Evolutionary conservation across 495 filamentous ascomycete genomes (phyloP), one percentile per base, ranked within the genome.

Genomic region (Lichina pygmaea): DNA sequence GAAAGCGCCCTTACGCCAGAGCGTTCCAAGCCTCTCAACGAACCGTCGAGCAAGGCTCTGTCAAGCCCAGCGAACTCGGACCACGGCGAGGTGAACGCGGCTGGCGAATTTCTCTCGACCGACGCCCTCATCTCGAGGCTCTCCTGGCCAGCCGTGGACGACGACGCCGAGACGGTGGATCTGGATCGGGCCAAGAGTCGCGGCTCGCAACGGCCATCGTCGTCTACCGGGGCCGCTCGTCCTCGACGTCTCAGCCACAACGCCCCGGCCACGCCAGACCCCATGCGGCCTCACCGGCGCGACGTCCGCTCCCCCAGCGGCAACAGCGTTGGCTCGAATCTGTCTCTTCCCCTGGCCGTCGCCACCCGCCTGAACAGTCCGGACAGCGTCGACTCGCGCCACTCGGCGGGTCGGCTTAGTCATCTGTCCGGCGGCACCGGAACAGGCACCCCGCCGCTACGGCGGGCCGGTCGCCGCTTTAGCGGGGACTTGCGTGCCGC

Each of bases 401-500:
- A 12, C 10, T 24, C 42, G 11, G 66, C 69, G 36, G 77, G 71
- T 54, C 66, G 67, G 51, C 58, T 62, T 54, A 74, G 67, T 62
- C 62, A 62, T 53, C 55, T 10, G 30, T 43, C 42, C 3, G 44
- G 44, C 12, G 38, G 38, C 38, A 40, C 38, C 38, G 12, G 12
- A n/a, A 40, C 15, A n/a, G 65, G 48, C 61, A 75, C 73, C 16
- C 78, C 75, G 43, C 71, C 77, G 11, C 69, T 91, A 39, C 70
- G 84, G 49, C 70, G 80, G 46, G 68, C 70, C 48, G 75, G 74
- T 56, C 76, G 75, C 52, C 81, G 75, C 57, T 61, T 72, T 49
- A 84, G 81, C 61, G 78, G 81, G 55, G 78, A 91, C 68, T 63
- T 89, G 55, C 66, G 84, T 62, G 77, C 71, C 54, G 73, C 76